Base-by-base conservation (phyloP, 2,329 filamentous ascomycete genomes). In the Talaromyces albobiverticillius region DNA sequence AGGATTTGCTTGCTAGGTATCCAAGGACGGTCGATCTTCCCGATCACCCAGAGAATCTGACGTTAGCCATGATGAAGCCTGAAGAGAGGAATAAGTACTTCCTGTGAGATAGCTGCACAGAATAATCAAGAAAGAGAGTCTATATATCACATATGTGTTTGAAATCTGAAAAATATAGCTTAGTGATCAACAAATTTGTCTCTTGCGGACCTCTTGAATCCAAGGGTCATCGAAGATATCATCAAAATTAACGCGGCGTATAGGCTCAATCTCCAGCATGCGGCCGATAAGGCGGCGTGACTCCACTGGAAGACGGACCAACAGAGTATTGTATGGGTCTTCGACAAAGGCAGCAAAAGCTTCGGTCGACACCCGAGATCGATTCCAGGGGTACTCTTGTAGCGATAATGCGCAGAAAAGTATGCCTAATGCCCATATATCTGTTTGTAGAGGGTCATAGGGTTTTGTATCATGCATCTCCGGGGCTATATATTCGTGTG, bases 11-110 rank as follows among this genome's bases (percentile, higher is more conserved):
- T 18, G 43, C 31, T 46, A 46, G 43, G 22, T 23, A 46, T 31
- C 25, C 43, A 14, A 23, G 43, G 9, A 11, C 25, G 25, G 41
- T 46, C 25, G 43, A 46, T 31, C 43, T 46, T 29, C 25, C 13
- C 2, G 43, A 46, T 16, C 25, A 46, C 18, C 43, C 43, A 29
- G 43, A 46, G 11, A 46, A 46, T 31, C 14, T 46, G 23, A 46
- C 43, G 16, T 11, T 23, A 14, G 16, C 7, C 3, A 41, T 23
- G 38, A 41, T 41, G 38, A 14, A n/a, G 25, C 41, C 41, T 23
- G 42, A 46, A 46, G 43, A 34, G 16, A 46, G 43, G 14, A 34
- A 46, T 29, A 34, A 46, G 31, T 32, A n/a, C 11, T 46, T 31
- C 18, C 43, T 32, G 8, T 46, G 23, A 22, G 6, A 22, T 14